Conservation (phyloP, 2,329 filamentous ascomycete species). For the Chaetomium strumarium region DNA sequence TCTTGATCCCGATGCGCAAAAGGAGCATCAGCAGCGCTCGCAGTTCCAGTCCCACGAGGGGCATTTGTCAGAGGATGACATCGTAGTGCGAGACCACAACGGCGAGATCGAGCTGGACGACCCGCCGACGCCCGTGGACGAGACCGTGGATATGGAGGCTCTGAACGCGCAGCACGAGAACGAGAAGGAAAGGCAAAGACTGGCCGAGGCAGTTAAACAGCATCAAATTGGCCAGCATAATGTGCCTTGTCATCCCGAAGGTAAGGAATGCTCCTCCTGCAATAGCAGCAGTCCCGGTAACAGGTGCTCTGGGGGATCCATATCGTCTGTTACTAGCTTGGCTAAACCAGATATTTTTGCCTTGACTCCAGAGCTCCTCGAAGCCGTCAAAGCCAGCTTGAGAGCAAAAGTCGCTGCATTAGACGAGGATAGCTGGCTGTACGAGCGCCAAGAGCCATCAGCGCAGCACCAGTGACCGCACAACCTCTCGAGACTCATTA, state of each 20-base stretch:
- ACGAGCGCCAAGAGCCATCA: constrained; percentile 59
- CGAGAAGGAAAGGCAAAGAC: constrained; percentile 54
- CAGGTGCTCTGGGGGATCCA: not conserved
- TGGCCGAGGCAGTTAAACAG: constrained; percentile 57
- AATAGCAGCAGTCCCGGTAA: not conserved
- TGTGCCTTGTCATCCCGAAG: constrained; percentile 58
- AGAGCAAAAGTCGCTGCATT: constrained; percentile 66
- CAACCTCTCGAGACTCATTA: not conserved
- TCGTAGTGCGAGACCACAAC: constrained; percentile 57
- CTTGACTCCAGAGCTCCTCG: constrained; percentile 54
- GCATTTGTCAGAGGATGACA: constrained; percentile 43
- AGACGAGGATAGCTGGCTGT: constrained; percentile 88
- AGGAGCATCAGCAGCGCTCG: constrained; percentile 3
- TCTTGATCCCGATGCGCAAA: constrained; percentile 38
- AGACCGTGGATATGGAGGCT: constrained; percentile 45
- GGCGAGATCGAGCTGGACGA: constrained; percentile 56
- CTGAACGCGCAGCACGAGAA: constrained; percentile 53
- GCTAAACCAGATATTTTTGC: constrained; percentile 13
- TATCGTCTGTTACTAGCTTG: not conserved
- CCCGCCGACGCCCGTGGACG: constrained; percentile 48
- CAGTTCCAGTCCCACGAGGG: constrained; percentile 3
- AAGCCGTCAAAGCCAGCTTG: constrained; percentile 63
- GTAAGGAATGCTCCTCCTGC: constrained; percentile 36
- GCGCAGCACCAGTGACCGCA: constrained; percentile 32
- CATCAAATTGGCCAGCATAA: constrained; percentile 51